Base-by-base conservation (phyloP, 768 basidiomycete species). In the Chlorophyllum brunneum region DNA sequence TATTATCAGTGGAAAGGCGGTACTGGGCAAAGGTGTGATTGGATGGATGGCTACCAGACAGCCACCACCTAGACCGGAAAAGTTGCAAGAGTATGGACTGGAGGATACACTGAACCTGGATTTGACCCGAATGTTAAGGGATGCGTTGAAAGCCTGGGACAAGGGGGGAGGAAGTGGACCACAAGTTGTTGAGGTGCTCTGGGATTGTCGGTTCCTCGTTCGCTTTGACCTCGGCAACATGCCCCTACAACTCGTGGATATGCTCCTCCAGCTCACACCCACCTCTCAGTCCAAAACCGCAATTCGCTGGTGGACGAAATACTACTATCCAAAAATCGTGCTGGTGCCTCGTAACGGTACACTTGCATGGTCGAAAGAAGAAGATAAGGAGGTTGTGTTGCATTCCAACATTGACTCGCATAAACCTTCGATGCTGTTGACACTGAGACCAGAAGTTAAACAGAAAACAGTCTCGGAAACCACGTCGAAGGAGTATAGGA, bases 11-110 rank as follows among this genome's bases (percentile, higher is more conserved):
- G 16, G 26, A 18, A 44, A 18, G 26, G 18, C 24, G 4, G 9
- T 10, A 7, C 13, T 44, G 42, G 58, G 54, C 18, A 38, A 30
- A 8, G 51, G 51, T 23, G 60, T 58, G 11, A 51, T 75, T 20
- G 80, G 72, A 10, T 91, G 89, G 88, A 61, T 89, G 4, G 85
- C 79, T 13, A 72, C 76, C 20, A 77, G 90, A 39, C 70, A 72
- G 36, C 84, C 84, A 1, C 79, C 78, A 13, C 38, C 27, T 11
- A 11, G 2, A 61, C 72, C 27, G 56, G 59, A 51, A 67, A 65
- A 54, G 56, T 63, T n/a, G 67, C 65, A 33, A 59, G n/a, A 61
- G 50, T 18, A 41, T 56, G 5, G 65, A 60, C 16, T 38, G 11
- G 27, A 39, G 13, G 47, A 58, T 40, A 23, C 51, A 2, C 15